A percentile compares a stretch with the other conserved stretches of the same genome.
Evolutionary conservation across 1,139 yeast genomes (phyloP).

Genomic region (Diutina sp.): DNA sequence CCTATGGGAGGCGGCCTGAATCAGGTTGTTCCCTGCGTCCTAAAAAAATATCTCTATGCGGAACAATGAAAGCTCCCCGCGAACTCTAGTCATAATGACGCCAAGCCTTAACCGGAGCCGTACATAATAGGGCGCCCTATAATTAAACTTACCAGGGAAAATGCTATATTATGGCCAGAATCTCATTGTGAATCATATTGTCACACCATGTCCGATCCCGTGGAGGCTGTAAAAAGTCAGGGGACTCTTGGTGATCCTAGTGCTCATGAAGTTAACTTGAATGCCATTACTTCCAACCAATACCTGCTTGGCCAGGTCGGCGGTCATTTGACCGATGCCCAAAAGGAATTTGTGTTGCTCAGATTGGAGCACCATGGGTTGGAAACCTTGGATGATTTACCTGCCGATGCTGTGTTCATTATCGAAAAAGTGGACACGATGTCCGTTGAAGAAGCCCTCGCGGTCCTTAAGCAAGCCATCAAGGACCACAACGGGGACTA

Average conservation of each 20-base stretch:
- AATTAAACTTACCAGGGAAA: neutral
- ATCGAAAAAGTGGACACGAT: neutral
- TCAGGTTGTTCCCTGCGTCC: neutral
- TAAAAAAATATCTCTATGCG: neutral
- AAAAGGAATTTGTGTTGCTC: neutral
- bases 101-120: neutral
- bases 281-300: neutral
- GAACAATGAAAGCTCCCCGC: neutral
- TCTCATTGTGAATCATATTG: neutral
- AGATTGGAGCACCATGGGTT: conserved; percentile 7
- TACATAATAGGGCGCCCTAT: neutral
- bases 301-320: neutral
- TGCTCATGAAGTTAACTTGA: neutral
- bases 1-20: neutral
- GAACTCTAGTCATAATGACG: neutral
- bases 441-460: neutral
- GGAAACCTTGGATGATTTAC: neutral
- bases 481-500: neutral
- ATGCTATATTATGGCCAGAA: neutral
- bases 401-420: neutral
- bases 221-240: neutral
- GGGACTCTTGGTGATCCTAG: neutral
- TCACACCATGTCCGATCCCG: neutral
- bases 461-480: neutral
- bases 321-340: neutral